A percentile compares a stretch with the other conserved stretches of the same genome.
These are phyloP conservation scores for Paramecium caudatum DNA, from an alignment of 73 alveolate species.

Conservation along the genomic window DNA sequence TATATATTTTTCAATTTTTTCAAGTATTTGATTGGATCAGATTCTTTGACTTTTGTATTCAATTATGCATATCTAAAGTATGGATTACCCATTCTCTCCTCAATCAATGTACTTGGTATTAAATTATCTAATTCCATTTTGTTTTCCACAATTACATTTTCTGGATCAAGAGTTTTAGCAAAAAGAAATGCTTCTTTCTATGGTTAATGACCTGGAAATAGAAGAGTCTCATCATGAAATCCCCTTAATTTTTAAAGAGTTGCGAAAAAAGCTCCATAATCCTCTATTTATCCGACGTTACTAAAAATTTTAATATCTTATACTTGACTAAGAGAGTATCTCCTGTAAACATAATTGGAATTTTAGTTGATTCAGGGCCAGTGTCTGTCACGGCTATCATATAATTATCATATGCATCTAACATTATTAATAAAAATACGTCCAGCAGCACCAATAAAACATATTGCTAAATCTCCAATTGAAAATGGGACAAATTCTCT, in stretches of 20 bases:
- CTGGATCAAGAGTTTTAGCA: slow-evolving; percentile 64
- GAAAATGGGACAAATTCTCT: slow-evolving; percentile 28
- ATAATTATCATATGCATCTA: slow-evolving; percentile 47
- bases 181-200: slow-evolving; percentile 32
- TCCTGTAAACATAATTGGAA: slow-evolving; percentile 31
- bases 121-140: slow-evolving; percentile 54
- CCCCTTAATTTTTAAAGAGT: slow-evolving; percentile 50
- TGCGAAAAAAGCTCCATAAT: background rate
- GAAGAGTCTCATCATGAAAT: slow-evolving; percentile 63
- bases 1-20: slow-evolving; percentile 45
- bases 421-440: background rate
- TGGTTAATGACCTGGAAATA: slow-evolving; percentile 63
- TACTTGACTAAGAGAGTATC: slow-evolving; percentile 30
- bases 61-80: slow-evolving; percentile 47
- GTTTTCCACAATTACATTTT: background rate
- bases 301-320: background rate
- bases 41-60: slow-evolving; percentile 3
- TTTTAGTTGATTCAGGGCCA: background rate
- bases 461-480: slow-evolving; percentile 56
- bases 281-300: slow-evolving; percentile 29
- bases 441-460: slow-evolving; percentile 39
- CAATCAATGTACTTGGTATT: slow-evolving; percentile 40
- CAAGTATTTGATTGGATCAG: slow-evolving; percentile 62
- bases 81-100: slow-evolving; percentile 66
- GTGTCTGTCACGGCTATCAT: slow-evolving; percentile 34